phyloP scores from a whole-genome alignment of 2,329 filamentous ascomycete species.

The Apiospora malaysiana region DNA sequence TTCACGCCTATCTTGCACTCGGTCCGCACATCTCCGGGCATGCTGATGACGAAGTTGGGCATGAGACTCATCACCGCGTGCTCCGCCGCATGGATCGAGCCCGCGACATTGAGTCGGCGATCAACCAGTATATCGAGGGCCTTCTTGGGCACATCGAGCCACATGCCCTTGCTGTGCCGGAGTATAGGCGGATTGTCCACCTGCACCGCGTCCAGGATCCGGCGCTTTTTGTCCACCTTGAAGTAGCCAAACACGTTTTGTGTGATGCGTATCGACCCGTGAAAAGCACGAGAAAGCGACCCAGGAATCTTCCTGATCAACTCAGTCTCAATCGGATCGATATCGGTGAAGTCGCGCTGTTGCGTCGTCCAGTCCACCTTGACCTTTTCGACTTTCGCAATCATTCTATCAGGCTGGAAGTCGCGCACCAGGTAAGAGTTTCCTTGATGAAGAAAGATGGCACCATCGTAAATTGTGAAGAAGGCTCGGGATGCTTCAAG shows the following conservation, averaged over 20 bases:
- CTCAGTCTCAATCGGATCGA: slow-evolving; percentile 92
- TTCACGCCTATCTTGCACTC: slow-evolving; percentile 92
- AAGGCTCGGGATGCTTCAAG: slow-evolving; percentile 95
- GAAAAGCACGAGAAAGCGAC: slow-evolving; percentile 76
- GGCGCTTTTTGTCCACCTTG: slow-evolving; percentile 86
- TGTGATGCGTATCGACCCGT: slow-evolving; percentile 83
- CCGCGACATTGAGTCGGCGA: slow-evolving; percentile 79
- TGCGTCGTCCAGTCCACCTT: slow-evolving; percentile 94
- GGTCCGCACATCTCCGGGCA: slow-evolving; percentile 90
- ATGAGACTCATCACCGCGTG: slow-evolving; percentile 87
- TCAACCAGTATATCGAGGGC: slow-evolving; percentile 81
- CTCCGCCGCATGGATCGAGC: slow-evolving; percentile 92
- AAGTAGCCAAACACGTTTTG: slow-evolving; percentile 96
- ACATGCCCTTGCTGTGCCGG: slow-evolving; percentile 86
- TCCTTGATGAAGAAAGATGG: slow-evolving; percentile 97
- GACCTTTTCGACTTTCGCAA: slow-evolving; percentile 87
- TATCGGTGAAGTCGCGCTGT: slow-evolving; percentile 91
- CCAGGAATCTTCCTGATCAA: slow-evolving; percentile 74
- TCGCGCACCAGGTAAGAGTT: slow-evolving; percentile 90
- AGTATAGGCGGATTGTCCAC: slow-evolving; percentile 94
- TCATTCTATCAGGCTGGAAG: slow-evolving; percentile 77
- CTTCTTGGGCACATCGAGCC: slow-evolving; percentile 84
- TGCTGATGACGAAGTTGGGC: slow-evolving; percentile 87
- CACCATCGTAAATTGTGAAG: slow-evolving; percentile 95
- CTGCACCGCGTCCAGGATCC: slow-evolving; percentile 88